Conservation (phyloP, 257 asterid genomes). For the Nemophila menziesii region DNA sequence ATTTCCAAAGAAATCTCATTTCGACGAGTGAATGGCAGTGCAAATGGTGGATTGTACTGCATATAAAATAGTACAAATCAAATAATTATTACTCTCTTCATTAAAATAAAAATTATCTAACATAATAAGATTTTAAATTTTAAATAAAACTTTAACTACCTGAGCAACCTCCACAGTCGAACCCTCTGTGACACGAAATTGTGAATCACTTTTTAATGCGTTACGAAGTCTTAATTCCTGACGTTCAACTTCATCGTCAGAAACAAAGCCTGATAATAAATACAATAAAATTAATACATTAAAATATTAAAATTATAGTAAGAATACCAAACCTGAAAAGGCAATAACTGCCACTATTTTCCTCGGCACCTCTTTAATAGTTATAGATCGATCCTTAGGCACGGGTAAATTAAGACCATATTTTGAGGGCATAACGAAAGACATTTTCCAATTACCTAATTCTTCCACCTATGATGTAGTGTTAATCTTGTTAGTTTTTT, state of each 20-base stretch:
- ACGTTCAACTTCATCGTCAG: constrained; percentile 55
- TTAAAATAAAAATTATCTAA: not conserved
- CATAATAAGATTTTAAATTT: not conserved
- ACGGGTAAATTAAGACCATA: constrained; percentile 65
- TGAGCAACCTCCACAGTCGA: constrained; percentile 66
- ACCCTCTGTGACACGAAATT: constrained; percentile 42
- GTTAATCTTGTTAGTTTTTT: not conserved
- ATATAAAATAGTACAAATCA: constrained; percentile 6
- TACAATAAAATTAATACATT: not conserved
- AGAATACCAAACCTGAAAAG: constrained; percentile 54
- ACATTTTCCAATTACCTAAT: constrained; percentile 64
- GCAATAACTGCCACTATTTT: constrained; percentile 58
- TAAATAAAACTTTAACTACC: constrained; percentile 36
- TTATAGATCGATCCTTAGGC: constrained; percentile 62
- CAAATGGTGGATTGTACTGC: constrained; percentile 95
- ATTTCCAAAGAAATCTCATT: constrained; percentile 90
- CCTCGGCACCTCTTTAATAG: constrained; percentile 55
- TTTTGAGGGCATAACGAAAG: constrained; percentile 81
- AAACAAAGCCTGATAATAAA: constrained; percentile 46
- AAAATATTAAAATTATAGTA: not conserved
- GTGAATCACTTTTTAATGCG: constrained; percentile 34
- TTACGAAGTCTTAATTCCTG: constrained; percentile 53
- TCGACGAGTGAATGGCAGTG: constrained; percentile 77
- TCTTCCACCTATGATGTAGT: constrained; percentile 31
- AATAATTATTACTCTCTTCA: constrained; percentile 5